Conservation (phyloP, 768 basidiomycete species). For the Lepiota brunneoincarnata region DNA sequence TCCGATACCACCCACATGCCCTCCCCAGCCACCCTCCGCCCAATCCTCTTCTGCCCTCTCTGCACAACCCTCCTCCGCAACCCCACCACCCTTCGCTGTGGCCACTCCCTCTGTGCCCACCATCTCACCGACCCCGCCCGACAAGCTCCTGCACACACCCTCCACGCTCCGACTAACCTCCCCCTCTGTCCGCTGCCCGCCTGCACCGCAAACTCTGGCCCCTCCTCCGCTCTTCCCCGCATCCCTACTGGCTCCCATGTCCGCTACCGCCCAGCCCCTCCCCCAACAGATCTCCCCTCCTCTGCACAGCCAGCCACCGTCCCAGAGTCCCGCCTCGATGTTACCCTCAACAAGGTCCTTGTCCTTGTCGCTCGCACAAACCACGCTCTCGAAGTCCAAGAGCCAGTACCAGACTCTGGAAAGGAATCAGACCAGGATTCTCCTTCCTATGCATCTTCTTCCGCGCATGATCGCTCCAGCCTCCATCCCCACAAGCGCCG, state of each 20-base stretch:
- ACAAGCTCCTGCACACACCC: background rate
- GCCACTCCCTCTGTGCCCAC: conserved; percentile 74
- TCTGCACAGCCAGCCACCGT: conserved; percentile 14
- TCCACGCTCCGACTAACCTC: conserved; percentile 5
- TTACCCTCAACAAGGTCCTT: conserved; percentile 57
- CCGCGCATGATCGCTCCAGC: conserved; percentile 11
- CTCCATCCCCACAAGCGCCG: conserved; percentile 29
- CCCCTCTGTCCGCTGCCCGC: conserved; percentile 27
- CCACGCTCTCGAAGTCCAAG: conserved; percentile 13
- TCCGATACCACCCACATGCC: conserved; percentile 8
- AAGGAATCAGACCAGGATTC: conserved; percentile 22
- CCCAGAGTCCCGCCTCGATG: conserved; percentile 36
- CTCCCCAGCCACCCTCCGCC: conserved; percentile 20
- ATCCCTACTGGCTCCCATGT: conserved; percentile 41
- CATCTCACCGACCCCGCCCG: conserved; percentile 35
- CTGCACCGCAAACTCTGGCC: conserved; percentile 25
- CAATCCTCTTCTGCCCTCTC: conserved; percentile 52
- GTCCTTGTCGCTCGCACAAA: conserved; percentile 33
- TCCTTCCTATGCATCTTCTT: conserved; percentile 13
- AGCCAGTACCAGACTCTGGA: conserved; percentile 23
- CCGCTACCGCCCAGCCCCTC: conserved; percentile 31
- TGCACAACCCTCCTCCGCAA: conserved; percentile 54
- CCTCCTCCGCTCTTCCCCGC: conserved; percentile 26
- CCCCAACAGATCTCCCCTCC: conserved; percentile 14
- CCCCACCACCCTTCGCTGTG: conserved; percentile 77